Base-by-base conservation (phyloP, 2,329 filamentous ascomycete genomes). In the Xylariaceae sp. region DNA sequence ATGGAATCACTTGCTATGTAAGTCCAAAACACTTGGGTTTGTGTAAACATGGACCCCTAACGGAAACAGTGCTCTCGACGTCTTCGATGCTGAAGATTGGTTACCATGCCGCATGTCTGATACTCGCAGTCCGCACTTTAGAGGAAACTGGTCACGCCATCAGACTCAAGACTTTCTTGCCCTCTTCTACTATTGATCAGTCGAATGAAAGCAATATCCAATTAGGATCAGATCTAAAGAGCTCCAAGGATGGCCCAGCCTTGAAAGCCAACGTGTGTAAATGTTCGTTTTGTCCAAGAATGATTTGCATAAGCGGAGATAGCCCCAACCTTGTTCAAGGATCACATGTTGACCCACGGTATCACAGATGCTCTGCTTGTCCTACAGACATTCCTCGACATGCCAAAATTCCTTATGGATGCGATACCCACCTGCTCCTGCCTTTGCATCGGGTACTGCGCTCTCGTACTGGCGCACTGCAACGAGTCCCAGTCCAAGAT, bases 1-100 rank as follows among this genome's bases (percentile, higher is more conserved):
- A 39, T 64, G 62, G 62, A 61, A 57, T 19, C 59, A 64, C 29
- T 38, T 64, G 6, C 45, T 63, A 35, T 50, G 62, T 64, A 48
- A 46, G 55, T 45, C 29, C 30, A 2, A 15, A 18, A 17, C 17
- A 7, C 11, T n/a, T 9, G 8, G 19, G 18, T 3, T 19, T 24
- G 9, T 16, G 19, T 22, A 35, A 19, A 19, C 17, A 13, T 37
- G 19, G 15, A 7, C 16, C 42, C 16, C 39, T 46, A 34, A 48
- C 9, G 16, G 29, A 15, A 32, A 19, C 32, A 64, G 61, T 52
- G 9, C 51, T 64, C 2, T 50, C 60, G 6, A 63, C 61, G 2
- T 61, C 62, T 3, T 59, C 59, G 1, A 63, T 60, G 50, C 46
- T 64, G 31, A 54, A 50, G 34, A 56, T 64, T 35, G 62, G 61